Evolutionary conservation across 106 monocot genomes (phyloP), one percentile per base, ranked within the genome.

Genomic region (Iris macrosiphon): DNA sequence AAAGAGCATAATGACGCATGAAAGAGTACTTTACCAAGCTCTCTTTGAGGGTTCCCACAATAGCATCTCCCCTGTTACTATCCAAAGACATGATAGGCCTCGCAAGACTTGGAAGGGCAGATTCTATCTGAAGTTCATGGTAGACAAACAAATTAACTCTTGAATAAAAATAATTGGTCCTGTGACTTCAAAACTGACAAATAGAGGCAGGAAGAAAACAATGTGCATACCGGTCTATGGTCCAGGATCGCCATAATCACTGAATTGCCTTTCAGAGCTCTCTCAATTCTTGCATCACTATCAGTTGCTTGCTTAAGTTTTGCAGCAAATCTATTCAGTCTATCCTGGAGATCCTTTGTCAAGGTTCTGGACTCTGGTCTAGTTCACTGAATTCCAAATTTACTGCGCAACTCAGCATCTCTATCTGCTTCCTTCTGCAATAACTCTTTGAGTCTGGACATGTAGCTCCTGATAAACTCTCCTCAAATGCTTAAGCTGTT

Each of bases 51-150:
- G 85, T 71, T 71, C 94, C 94, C 58, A 95, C 78, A 58, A 95
- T 72, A 57, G 94, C 85, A 79, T 95, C 94, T 79, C 89, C 94
- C n/a, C n/a, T n/a, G 79, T 88, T 95, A 30, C 78, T 82, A 63
- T 95, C 89, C 79, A 95, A 75, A 35, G 94, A 95, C 94, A 95
- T 95, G n/a, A 95, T 85, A 54, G 94, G 94, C 62, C 94, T 89
- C 60, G 78, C 84, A 62, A 95, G 72, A 85, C 78, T 95, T 27
- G 94, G 94, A 59, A 95, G 76, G 29, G 85, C 84, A 63, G 85
- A 66, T 69, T 95, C 94, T 75, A 94, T 94, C 93, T 94, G 81
- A 38, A 76, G 60, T 46, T 55, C n/a, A 14, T 23, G 18, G 30
- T 19, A 16, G 40, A 45, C 6, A 45, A 32, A 40, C n/a, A n/a